Conservation (phyloP, 495 filamentous ascomycete genomes). For the Cryomyces minteri region DNA sequence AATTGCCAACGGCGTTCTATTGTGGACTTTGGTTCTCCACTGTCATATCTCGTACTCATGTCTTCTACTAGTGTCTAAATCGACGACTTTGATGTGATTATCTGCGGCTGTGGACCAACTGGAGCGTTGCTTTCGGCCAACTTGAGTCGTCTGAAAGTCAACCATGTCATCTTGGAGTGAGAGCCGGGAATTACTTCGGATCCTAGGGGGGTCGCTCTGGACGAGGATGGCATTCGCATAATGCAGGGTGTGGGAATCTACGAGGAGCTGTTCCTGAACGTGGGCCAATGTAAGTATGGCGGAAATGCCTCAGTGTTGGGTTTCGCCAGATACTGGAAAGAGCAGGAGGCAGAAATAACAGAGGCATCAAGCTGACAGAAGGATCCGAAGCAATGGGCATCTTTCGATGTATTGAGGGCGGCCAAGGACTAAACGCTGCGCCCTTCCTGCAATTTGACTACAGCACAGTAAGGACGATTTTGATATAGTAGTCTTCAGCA, state of each 20-base stretch:
- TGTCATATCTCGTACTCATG: not conserved
- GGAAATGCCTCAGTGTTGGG: not conserved
- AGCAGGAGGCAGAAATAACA: constrained; percentile 8
- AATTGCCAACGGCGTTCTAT: not conserved
- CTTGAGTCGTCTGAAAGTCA: constrained; percentile 17
- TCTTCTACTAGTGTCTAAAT: not conserved
- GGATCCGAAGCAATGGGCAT: constrained; percentile 17
- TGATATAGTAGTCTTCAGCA: too few species aligned
- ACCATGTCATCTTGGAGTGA: constrained; percentile 25
- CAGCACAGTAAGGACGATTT: too few species aligned
- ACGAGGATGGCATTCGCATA: constrained; percentile 30
- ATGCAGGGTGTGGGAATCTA: constrained; percentile 28
- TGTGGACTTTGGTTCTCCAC: not conserved
- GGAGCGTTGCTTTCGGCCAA: constrained; percentile 2
- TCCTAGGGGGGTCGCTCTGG: constrained; percentile 31
- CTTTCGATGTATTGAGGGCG: constrained; percentile 15
- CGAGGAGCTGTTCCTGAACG: constrained; percentile 19
- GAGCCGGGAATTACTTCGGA: constrained; percentile 27
- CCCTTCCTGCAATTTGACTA: constrained; percentile 17
- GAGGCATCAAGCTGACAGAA: constrained; percentile 13
- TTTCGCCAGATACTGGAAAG: constrained; percentile 8
- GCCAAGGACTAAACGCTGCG: constrained; percentile 6
- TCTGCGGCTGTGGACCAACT: constrained; percentile 2
- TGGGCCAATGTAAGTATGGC: constrained; percentile 15
- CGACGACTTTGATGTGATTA: not conserved